phyloP scores from a whole-genome alignment of 176 grass and related monocot species.

The Chloris gayana region DNA sequence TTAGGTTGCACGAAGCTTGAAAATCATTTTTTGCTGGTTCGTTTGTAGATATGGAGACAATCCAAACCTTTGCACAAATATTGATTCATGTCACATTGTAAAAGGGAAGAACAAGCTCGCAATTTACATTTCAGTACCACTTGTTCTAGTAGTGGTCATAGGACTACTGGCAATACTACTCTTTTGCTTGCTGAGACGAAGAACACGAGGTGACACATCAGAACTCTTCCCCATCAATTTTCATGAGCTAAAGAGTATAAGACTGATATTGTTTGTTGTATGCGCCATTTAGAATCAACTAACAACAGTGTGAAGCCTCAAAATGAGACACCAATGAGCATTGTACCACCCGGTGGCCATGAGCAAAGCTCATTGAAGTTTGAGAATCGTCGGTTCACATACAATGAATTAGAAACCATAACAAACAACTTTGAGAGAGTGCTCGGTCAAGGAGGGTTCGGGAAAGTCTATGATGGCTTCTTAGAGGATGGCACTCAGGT shows the following conservation, averaged over 20 bases:
- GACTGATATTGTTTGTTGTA: no score
- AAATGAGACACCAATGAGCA: not conserved
- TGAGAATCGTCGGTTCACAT: conserved; percentile 57
- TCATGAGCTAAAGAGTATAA: not conserved
- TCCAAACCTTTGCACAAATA: conserved; percentile 37
- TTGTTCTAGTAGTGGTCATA: conserved; percentile 27
- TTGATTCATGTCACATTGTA: conserved; percentile 23
- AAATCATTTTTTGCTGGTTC: not conserved
- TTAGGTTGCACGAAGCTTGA: not conserved
- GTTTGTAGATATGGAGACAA: conserved; percentile 38
- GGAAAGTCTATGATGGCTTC: conserved; percentile 51
- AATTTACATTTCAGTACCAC: conserved; percentile 29
- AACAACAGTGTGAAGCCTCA: conserved; percentile 29
- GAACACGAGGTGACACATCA: conserved; percentile 28
- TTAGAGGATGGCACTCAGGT: conserved; percentile 59
- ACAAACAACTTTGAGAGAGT: conserved; percentile 58
- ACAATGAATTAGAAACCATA: conserved; percentile 49
- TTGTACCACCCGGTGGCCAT: not conserved
- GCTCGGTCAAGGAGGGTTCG: conserved; percentile 68
- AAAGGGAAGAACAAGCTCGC: conserved; percentile 39
- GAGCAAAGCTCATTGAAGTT: conserved; percentile 16
- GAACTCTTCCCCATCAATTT: not conserved
- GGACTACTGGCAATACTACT: not conserved
- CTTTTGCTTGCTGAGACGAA: conserved; percentile 8
- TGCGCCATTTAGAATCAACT: no score